These are phyloP conservation scores for Immersiporthe knoxdaviesiana DNA, from an alignment of 2,329 filamentous ascomycete genomes.

Conservation along the genomic window DNA sequence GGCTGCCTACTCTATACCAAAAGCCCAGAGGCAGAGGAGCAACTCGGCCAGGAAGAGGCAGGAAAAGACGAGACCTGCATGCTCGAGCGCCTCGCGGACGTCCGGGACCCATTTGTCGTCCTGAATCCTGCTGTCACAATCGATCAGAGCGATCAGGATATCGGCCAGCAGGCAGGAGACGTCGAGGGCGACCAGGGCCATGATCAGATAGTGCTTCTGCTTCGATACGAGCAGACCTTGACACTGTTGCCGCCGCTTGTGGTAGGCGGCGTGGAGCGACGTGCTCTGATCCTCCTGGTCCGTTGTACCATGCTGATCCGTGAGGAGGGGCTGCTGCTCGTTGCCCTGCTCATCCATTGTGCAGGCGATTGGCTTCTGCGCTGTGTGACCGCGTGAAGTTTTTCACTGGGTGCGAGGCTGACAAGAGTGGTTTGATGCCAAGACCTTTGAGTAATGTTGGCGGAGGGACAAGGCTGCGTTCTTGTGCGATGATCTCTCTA, in stretches of 20 bases:
- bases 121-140: slow-evolving; percentile 48
- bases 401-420: slow-evolving; percentile 2
- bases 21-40: slow-evolving; percentile 60
- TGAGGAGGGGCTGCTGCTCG: slow-evolving; percentile 28
- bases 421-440: slow-evolving; percentile 6
- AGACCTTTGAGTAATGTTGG: not conserved
- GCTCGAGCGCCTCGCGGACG: slow-evolving; percentile 47
- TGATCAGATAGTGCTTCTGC: slow-evolving; percentile 49
- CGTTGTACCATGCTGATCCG: not conserved
- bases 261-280: slow-evolving; percentile 18
- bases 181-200: slow-evolving; percentile 50
- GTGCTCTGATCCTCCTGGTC: slow-evolving; percentile 9
- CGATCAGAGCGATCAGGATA: slow-evolving; percentile 52
- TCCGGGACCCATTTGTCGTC: slow-evolving; percentile 47
- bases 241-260: slow-evolving; percentile 12
- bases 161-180: slow-evolving; percentile 50
- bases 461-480: slow-evolving; percentile 5
- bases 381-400: too few species aligned
- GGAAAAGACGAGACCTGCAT: slow-evolving; percentile 62
- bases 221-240: slow-evolving; percentile 32
- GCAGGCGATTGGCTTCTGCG: not conserved
- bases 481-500: not conserved
- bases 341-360: slow-evolving; percentile 20
- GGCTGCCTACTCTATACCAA: slow-evolving; percentile 57
- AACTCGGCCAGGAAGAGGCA: slow-evolving; percentile 68